phyloP scores from a whole-genome alignment of 2,329 filamentous ascomycete species.

The Claviceps digitariae region DNA sequence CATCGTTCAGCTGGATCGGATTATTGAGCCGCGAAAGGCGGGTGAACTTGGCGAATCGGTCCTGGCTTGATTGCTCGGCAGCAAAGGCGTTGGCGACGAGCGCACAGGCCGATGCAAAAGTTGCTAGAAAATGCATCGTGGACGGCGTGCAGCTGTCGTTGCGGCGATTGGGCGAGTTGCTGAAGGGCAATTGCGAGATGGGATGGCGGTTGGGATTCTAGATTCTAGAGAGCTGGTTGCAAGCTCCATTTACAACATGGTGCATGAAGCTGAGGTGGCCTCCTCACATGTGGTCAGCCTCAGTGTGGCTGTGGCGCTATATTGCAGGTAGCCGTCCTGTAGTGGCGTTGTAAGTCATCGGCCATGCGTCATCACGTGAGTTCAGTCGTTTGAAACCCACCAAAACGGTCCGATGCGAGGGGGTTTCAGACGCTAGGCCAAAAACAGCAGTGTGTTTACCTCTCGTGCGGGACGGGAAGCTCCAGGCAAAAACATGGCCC shows the following conservation, averaged over 20 bases:
- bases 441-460: conserved; percentile 20
- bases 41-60: conserved; percentile 61
- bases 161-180: conserved; percentile 6
- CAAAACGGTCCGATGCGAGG: background rate
- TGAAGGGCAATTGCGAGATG: background rate
- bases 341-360: background rate
- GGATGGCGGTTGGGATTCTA: background rate
- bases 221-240: background rate
- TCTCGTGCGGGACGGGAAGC: conserved; percentile 1
- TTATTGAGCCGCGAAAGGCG: conserved; percentile 49
- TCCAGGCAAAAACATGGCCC: conserved; percentile 16
- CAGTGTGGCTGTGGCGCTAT: background rate
- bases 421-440: conserved; percentile 11
- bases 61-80: conserved; percentile 47
- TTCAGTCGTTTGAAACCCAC: background rate
- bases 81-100: conserved; percentile 46
- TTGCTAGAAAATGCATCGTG: conserved; percentile 56
- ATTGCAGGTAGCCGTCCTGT: background rate
- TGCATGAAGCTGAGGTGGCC: conserved; percentile 22
- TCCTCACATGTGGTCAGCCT: conserved; percentile 10
- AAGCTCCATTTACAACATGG: conserved; percentile 7
- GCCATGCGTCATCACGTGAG: background rate
- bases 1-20: conserved; percentile 68
- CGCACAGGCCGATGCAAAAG: conserved; percentile 50
- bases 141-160: conserved; percentile 4